These are phyloP conservation scores for Teratosphaeria destructans DNA, from an alignment of 2,329 filamentous ascomycete genomes.

Conservation along the genomic window DNA sequence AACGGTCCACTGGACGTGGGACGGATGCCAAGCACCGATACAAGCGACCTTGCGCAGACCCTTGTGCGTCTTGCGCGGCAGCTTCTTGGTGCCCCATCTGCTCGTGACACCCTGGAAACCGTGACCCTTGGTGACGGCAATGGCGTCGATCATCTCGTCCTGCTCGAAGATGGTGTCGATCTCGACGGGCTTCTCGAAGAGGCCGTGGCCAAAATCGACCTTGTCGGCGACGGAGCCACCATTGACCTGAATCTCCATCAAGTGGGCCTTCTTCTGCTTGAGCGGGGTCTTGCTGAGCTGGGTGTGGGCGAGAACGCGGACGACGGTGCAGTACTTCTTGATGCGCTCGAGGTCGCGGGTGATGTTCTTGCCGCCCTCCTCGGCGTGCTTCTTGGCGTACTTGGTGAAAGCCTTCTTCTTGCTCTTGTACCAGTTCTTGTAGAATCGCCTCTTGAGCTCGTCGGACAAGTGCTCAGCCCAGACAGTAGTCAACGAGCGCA, in stretches of 20 bases:
- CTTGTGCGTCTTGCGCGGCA: slow-evolving; percentile 99
- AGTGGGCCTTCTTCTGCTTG: slow-evolving; percentile 99
- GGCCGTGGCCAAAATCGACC: slow-evolving; percentile 86
- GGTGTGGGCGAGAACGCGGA: slow-evolving; percentile 98
- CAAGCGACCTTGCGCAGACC: slow-evolving; percentile 99
- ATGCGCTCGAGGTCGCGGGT: slow-evolving; percentile 98
- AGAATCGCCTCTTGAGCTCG: slow-evolving; percentile 98
- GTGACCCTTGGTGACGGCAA: slow-evolving; percentile 99
- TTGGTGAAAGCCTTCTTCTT: slow-evolving; percentile 99
- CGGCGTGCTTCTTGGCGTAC: slow-evolving; percentile 99
- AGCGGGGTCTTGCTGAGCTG: slow-evolving; percentile 98
- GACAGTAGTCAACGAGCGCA: slow-evolving; percentile 97
- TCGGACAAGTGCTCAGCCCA: slow-evolving; percentile 99
- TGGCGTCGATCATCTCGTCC: slow-evolving; percentile 99
- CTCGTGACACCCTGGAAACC: slow-evolving; percentile 94
- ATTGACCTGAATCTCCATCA: slow-evolving; percentile 99
- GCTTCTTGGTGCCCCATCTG: slow-evolving; percentile 99
- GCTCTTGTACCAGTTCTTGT: slow-evolving; percentile 99
- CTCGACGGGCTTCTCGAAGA: slow-evolving; percentile 98
- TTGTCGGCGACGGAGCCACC: slow-evolving; percentile 92
- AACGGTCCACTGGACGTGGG: slow-evolving; percentile 99
- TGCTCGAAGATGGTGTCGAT: slow-evolving; percentile 95
- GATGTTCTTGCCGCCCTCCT: slow-evolving; percentile 80
- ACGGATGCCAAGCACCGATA: slow-evolving; percentile 99
- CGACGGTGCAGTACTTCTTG: slow-evolving; percentile 99